A percentile compares a stretch with the other conserved stretches of the same genome.
These are phyloP conservation scores for Mycena capillaripes DNA, from an alignment of 768 basidiomycete genomes.

Conservation along the genomic window DNA sequence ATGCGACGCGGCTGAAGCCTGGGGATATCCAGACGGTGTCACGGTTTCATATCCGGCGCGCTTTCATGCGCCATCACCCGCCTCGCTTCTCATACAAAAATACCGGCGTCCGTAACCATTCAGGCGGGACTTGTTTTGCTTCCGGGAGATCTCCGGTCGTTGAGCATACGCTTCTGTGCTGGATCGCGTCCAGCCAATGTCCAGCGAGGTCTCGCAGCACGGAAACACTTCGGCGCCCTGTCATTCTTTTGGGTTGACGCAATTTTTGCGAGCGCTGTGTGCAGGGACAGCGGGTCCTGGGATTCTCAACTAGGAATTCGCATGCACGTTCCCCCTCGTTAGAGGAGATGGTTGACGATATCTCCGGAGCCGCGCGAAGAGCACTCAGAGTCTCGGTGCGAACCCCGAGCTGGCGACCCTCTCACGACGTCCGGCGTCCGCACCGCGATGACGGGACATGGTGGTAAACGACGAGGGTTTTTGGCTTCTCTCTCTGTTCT, in stretches of 20 bases:
- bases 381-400: slow-evolving; percentile 1
- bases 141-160: not conserved
- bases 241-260: not conserved
- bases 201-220: too few species aligned
- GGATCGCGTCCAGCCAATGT: too few species aligned
- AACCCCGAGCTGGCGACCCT: not conserved
- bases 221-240: slow-evolving; percentile 1
- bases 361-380: not conserved
- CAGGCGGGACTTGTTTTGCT: not conserved
- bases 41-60: too few species aligned
- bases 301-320: slow-evolving; percentile 7
- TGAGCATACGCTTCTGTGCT: not conserved
- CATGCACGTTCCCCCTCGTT: slow-evolving; percentile 10
- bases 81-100: too few species aligned
- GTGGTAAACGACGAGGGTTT: slow-evolving; percentile 13
- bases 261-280: not conserved
- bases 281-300: slow-evolving; percentile 7
- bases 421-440: slow-evolving; percentile 5
- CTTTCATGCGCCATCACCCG: too few species aligned
- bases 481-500: slow-evolving; percentile 20
- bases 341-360: not conserved
- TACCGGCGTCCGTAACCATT: too few species aligned
- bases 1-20: not conserved
- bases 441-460: slow-evolving; percentile 5
- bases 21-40: too few species aligned